Base-by-base conservation (phyloP, 73 alveolate species). In the Blepharisma japonicum region DNA sequence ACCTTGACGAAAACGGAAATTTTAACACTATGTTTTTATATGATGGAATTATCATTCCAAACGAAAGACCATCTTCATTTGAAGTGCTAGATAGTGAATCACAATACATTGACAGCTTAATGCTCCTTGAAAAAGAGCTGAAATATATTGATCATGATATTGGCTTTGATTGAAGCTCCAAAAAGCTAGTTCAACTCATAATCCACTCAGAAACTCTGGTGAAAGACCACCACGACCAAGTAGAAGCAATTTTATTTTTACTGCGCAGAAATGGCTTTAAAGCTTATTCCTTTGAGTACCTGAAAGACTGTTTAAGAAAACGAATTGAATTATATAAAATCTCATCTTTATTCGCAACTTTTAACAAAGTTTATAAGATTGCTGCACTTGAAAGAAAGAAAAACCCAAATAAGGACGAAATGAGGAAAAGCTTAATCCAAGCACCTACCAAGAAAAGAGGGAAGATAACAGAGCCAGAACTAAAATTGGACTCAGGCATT, bases 161-260 rank as follows among this genome's bases (percentile, higher is more conserved):
- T 5, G 14, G 23, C 47, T 14, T 61, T 25, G 74, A 61, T 25
- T 9, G 0, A 61, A 25, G 14, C 39, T n/a, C 14, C 14, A 61
- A 18, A 14, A n/a, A 25, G 14, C n/a, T 61, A 20, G 14, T 61
- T n/a, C 50, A 14, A 2, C 47, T 61, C 14, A n/a, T 14, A 18
- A 14, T 61, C 2, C n/a, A 25, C 23, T 5, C 47, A 9, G 74
- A 61, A 61, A 25, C 18, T 25, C 74, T 61, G 2, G 18, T 61
- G 39, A 61, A 61, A 39, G 74, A 61, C 39, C 23, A 18, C 47
- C 74, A n/a, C 23, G 47, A 61, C 48, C 74, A n/a, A 25, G 47
- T 61, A 0, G 74, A 61, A n/a, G 14, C 38, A 61, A 39, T 61
- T n/a, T 25, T 61, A 20, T 61, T 61, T 61, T 18, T 25, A 9